Percentiles rank a stretch among this genome's conserved stretches.
phyloP scores from a whole-genome alignment of 108 stramenopile species.

The Hondaea fermentalgiana region DNA sequence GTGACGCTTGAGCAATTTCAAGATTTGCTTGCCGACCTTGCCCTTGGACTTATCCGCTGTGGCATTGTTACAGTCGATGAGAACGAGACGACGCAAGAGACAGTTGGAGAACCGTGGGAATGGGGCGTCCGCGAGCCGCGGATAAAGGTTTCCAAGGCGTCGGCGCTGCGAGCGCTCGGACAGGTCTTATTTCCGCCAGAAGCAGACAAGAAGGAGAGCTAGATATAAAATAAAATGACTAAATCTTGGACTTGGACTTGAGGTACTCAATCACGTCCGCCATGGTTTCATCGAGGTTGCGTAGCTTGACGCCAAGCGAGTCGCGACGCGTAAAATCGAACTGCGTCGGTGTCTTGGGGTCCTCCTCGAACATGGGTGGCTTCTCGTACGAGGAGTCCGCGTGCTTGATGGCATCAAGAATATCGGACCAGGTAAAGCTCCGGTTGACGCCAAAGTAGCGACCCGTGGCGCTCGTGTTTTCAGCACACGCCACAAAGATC shows the following conservation, averaged over 20 bases:
- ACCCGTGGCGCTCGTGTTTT: background rate
- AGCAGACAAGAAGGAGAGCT: too few relatives aligned
- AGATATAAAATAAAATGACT: background rate
- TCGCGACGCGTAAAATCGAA: background rate
- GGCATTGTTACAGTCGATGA: background rate
- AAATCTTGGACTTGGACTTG: background rate
- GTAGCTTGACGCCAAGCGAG: background rate
- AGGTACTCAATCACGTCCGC: background rate
- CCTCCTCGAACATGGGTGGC: background rate
- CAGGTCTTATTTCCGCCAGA: background rate
- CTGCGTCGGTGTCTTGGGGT: background rate
- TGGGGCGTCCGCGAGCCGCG: background rate
- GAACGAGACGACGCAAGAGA: background rate
- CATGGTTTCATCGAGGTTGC: background rate
- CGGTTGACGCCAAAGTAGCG: slow-evolving; percentile 12
- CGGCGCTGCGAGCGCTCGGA: background rate
- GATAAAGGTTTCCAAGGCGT: background rate
- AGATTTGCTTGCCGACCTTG: background rate
- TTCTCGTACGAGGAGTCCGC: background rate
- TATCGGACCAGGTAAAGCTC: slow-evolving; percentile 7
- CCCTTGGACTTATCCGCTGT: background rate
- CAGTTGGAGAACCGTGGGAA: background rate
- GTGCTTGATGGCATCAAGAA: background rate
- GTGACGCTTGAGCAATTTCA: background rate
- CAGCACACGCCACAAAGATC: background rate